Conservation (phyloP, 2,329 filamentous ascomycete genomes). For the Colletotrichum sp. region DNA sequence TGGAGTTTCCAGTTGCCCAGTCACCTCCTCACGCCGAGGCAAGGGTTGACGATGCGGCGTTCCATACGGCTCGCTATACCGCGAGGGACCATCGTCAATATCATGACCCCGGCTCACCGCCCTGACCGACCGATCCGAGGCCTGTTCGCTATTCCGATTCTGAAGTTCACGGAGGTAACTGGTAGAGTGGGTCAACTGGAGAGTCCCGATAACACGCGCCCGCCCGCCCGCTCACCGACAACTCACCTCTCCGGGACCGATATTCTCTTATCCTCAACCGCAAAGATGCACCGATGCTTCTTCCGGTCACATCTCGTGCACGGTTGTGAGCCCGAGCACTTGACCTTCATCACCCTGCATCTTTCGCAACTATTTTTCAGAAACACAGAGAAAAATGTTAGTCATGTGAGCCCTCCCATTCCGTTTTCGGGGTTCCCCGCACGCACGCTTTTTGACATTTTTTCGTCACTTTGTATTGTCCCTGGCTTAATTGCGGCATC, state of each 20-base stretch:
- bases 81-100: background rate
- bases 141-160: conserved; percentile 10
- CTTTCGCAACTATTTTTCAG: conserved; percentile 20
- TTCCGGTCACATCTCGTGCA: conserved; percentile 24
- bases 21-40: background rate
- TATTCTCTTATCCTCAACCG: conserved; percentile 24
- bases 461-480: conserved; percentile 22
- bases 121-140: background rate
- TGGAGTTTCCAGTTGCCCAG: conserved; percentile 3
- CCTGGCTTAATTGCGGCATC: conserved; percentile 20
- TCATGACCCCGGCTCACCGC: background rate
- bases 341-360: conserved; percentile 28
- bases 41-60: background rate
- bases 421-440: background rate
- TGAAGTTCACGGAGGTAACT: conserved; percentile 22
- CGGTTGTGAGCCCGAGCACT: conserved; percentile 26
- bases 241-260: conserved; percentile 26
- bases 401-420: background rate
- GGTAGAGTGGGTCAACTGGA: background rate
- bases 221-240: background rate
- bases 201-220: background rate
- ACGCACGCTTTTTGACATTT: conserved; percentile 24
- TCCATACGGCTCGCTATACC: background rate
- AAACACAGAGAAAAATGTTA: background rate
- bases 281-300: conserved; percentile 25